Base-by-base conservation (phyloP, 345 rosid genomes). In the Xanthoceras sorbifolium region DNA sequence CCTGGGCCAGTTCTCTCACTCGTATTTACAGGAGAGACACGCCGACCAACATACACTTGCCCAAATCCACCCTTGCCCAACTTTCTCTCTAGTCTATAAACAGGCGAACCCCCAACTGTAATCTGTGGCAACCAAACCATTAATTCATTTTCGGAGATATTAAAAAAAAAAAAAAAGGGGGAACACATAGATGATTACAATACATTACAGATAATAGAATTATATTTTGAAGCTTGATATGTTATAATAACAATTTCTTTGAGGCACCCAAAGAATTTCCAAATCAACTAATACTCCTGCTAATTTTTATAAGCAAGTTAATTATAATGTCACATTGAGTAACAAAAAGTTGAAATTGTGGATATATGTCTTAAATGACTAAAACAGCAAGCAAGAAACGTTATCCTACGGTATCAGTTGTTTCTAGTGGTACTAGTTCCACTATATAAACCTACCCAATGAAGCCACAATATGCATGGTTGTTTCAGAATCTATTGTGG, bases 31-130 rank as follows among this genome's bases (percentile, higher is more conserved):
- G 85, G 77, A 73, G 78, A 71, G 72, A 85, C 80, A 68, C 93
- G 88, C 67, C 93, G 85, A 69, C 97, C 97, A 42, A 92, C 91
- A 87, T 87, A 92, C 22, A 92, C 97, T 85, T 92, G 97, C 66
- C 97, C 95, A 83, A 92, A 92, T 60, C 97, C 97, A 77, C 97
- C 97, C 79, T 92, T 92, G 36, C 97, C 97, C 74, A 92, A 85
- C 79, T 89, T 92, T 78, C 83, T 88, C 31, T 87, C 94, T 62
- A 91, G 73, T 85, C 70, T 89, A 85, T 88, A 92, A 67, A 84
- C 17, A 25, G 94, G 94, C 46, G 94, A 90, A 72, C 88, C 88
- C 72, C 90, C 93, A 78, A 92, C 88, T 71, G 85, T 87, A 76
- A 90, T 91, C 97, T 92, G 89, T 32, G 34, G 62, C 22, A 32